Conservation (phyloP, 2,329 filamentous ascomycete species). For the Phialophora macrospora region DNA sequence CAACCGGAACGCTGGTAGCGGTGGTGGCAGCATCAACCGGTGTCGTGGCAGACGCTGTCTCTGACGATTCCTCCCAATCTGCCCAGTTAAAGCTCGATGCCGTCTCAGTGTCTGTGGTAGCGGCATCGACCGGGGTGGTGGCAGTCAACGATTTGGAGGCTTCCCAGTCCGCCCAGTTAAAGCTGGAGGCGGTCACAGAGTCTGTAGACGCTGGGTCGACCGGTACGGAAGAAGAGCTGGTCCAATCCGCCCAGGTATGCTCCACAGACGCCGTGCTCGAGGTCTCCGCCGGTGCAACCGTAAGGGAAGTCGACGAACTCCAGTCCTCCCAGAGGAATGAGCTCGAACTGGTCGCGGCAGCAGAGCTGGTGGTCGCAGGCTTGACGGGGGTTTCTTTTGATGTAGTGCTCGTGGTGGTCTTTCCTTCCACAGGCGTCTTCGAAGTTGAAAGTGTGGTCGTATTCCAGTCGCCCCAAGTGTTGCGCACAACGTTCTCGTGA, state of each 20-base stretch:
- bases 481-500: constrained; percentile 39
- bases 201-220: constrained; percentile 35
- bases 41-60: constrained; percentile 3
- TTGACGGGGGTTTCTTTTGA: constrained; percentile 65
- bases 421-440: constrained; percentile 69
- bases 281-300: constrained; percentile 51
- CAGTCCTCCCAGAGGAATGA: constrained; percentile 64
- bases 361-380: constrained; percentile 58
- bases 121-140: constrained; percentile 53
- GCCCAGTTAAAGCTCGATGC: constrained; percentile 20
- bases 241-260: constrained; percentile 66
- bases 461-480: constrained; percentile 37
- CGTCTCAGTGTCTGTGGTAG: constrained; percentile 47
- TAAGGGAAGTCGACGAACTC: constrained; percentile 63
- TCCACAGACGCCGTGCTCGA: constrained; percentile 58
- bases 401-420: constrained; percentile 43
- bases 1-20: constrained; percentile 43
- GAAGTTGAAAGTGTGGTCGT: constrained; percentile 60
- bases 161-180: constrained; percentile 59
- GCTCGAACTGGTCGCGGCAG: constrained; percentile 61
- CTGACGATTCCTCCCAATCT: constrained; percentile 28
- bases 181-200: constrained; percentile 48
- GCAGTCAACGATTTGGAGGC: constrained; percentile 44
- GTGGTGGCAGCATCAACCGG: constrained; percentile 22
- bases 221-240: constrained; percentile 63